phyloP scores from a whole-genome alignment of 2,329 filamentous ascomycete species.

The Taxawa tesnikishii region DNA sequence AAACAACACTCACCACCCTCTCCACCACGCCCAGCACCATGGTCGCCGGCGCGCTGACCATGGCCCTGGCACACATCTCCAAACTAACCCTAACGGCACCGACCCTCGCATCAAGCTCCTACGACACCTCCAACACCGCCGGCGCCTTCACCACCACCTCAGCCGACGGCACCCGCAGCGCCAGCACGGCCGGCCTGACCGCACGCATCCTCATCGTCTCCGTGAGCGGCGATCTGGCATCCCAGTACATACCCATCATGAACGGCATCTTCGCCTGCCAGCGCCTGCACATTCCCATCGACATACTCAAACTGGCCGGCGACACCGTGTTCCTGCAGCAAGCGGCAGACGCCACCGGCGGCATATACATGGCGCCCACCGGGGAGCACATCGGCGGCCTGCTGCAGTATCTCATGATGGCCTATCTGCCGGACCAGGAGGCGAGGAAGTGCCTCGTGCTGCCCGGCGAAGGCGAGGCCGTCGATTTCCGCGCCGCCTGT shows the following conservation, averaged over 20 bases:
- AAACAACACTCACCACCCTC: slow-evolving; percentile 54
- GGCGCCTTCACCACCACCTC: slow-evolving; percentile 44
- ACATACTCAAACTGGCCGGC: slow-evolving; percentile 76
- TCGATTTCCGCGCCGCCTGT: slow-evolving; percentile 96
- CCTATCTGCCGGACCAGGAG: slow-evolving; percentile 63
- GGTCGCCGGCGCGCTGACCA: slow-evolving; percentile 79
- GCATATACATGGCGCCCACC: slow-evolving; percentile 51
- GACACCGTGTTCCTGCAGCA: slow-evolving; percentile 90
- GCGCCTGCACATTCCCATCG: slow-evolving; percentile 75
- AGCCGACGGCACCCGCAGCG: slow-evolving; percentile 24
- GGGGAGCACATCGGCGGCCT: slow-evolving; percentile 40
- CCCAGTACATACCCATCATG: slow-evolving; percentile 96
- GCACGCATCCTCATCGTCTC: slow-evolving; percentile 82
- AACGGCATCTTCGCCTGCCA: slow-evolving; percentile 95
- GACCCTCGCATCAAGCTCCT: slow-evolving; percentile 36
- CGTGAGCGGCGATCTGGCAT: slow-evolving; percentile 76
- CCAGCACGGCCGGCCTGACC: slow-evolving; percentile 41
- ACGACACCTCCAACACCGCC: slow-evolving; percentile 34
- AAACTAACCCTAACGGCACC: slow-evolving; percentile 46
- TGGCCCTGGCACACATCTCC: slow-evolving; percentile 83
- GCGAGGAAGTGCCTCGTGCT: slow-evolving; percentile 55
- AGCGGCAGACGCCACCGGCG: slow-evolving; percentile 62
- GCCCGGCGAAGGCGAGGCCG: slow-evolving; percentile 63
- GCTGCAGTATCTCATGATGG: slow-evolving; percentile 90
- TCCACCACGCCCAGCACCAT: slow-evolving; percentile 64